Percentiles rank a stretch among this genome's conserved stretches.
Evolutionary conservation across 352 stramenopile species (phyloP).

Genomic region (Globisporangium orthogonon): DNA sequence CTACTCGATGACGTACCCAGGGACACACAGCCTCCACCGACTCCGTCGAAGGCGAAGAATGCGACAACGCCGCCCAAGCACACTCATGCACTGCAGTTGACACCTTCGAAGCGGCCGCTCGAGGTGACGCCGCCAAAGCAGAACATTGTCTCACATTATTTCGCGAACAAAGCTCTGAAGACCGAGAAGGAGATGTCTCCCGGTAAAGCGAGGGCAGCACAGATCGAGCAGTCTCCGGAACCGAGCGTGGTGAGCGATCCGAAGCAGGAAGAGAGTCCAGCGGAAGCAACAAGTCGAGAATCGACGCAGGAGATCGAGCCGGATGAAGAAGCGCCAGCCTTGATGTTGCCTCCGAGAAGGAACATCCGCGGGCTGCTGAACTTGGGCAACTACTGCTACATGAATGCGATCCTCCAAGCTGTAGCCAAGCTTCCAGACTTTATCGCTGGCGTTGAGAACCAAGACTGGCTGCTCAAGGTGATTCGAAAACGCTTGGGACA

Average conservation of each 20-base stretch:
- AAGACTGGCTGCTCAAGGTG: slow-evolving; percentile 50
- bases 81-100: slow-evolving; percentile 1
- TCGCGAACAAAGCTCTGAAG: slow-evolving; percentile 22
- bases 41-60: slow-evolving; percentile 8
- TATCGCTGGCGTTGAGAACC: slow-evolving; percentile 31
- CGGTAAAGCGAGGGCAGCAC: not conserved
- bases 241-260: not conserved
- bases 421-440: slow-evolving; percentile 71
- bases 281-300: slow-evolving; percentile 6
- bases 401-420: slow-evolving; percentile 92
- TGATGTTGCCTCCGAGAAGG: not conserved
- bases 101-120: slow-evolving; percentile 3
- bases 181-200: slow-evolving; percentile 2
- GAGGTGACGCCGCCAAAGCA: slow-evolving; percentile 9
- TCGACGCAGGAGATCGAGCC: slow-evolving; percentile 12
- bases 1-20: slow-evolving; percentile 66
- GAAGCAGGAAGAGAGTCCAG: slow-evolving; percentile 8
- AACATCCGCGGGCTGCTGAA: slow-evolving; percentile 89
- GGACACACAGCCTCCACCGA: slow-evolving; percentile 17
- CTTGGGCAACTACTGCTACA: slow-evolving; percentile 90
- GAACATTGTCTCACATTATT: slow-evolving; percentile 36
- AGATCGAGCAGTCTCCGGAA: not conserved
- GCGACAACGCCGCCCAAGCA: slow-evolving; percentile 11
- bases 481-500: slow-evolving; percentile 41
- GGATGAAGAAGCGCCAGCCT: not conserved